A percentile compares a stretch with the other conserved stretches of the same genome.
phyloP scores from a whole-genome alignment of 2,329 filamentous ascomycete genomes.

The Elsinoe perseae region DNA sequence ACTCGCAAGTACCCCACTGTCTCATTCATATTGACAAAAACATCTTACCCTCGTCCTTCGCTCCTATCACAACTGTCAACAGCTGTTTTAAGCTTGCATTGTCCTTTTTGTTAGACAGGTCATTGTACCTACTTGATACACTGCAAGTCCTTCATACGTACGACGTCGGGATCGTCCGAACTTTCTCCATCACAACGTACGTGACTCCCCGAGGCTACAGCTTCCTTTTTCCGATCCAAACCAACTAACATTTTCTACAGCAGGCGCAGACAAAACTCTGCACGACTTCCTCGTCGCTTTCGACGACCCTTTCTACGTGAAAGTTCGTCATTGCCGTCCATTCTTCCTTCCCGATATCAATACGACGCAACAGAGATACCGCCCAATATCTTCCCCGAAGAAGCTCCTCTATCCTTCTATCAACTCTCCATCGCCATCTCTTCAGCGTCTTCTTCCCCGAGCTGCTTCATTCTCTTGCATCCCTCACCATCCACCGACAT shows the following conservation, averaged over 20 bases:
- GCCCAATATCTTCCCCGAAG: constrained; percentile 6
- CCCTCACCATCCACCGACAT: constrained; percentile 26
- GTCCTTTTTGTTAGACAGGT: background rate
- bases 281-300: background rate
- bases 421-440: constrained; percentile 22
- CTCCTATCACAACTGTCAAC: background rate
- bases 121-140: background rate
- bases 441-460: constrained; percentile 24
- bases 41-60: background rate
- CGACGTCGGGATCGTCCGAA: constrained; percentile 8
- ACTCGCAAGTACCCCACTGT: background rate
- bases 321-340: background rate
- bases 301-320: background rate
- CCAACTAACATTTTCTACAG: background rate
- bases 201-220: background rate
- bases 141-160: background rate
- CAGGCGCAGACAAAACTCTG: background rate
- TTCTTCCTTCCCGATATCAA: constrained; percentile 15
- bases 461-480: constrained; percentile 33
- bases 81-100: background rate
- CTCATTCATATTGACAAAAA: constrained; percentile 11
- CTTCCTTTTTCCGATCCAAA: background rate
- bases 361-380: constrained; percentile 1
- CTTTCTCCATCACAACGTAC: constrained; percentile 1
- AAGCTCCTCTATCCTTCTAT: constrained; percentile 20